Evolutionary conservation across 2,329 filamentous ascomycete genomes (phyloP).

Genomic region (Cryphonectria japonica): DNA sequence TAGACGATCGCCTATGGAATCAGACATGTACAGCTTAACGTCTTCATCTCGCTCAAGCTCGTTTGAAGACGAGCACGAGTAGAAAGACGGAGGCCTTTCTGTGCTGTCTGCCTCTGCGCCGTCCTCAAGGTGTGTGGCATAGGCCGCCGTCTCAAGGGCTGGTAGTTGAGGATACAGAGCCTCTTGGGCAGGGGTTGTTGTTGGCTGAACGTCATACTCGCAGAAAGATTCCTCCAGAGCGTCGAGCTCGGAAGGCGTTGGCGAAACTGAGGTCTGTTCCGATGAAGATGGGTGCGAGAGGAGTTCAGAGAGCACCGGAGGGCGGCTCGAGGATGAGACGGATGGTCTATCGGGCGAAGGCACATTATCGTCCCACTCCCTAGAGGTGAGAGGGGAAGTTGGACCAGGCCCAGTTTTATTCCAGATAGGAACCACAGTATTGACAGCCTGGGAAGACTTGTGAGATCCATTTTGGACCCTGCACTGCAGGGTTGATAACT

Average conservation of each 20-base stretch:
- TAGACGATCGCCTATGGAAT: conserved; percentile 9
- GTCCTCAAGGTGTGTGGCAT: neutral
- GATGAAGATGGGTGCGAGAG: neutral
- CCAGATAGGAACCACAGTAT: conserved; percentile 7
- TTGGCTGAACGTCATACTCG: conserved; percentile 8
- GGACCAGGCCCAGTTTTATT: neutral
- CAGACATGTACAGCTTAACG: neutral
- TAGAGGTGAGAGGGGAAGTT: no score
- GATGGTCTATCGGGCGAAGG: neutral
- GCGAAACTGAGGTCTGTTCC: conserved; percentile 12
- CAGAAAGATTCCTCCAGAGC: conserved; percentile 23
- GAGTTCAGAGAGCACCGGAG: neutral
- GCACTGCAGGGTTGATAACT: neutral
- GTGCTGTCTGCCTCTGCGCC: neutral
- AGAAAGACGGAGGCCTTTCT: neutral
- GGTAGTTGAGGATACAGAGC: neutral
- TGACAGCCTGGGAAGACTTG: conserved; percentile 3
- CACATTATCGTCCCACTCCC: neutral
- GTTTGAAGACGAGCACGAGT: neutral
- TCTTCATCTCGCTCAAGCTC: neutral
- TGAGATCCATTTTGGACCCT: neutral
- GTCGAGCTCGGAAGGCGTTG: conserved; percentile 24
- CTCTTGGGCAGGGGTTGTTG: conserved; percentile 1
- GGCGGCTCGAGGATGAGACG: neutral
- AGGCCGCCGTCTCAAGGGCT: neutral